Evolutionary conservation across 371 early-diverging fungal genomes (phyloP).

Genomic region (Quaeritorhiza haematococci): DNA sequence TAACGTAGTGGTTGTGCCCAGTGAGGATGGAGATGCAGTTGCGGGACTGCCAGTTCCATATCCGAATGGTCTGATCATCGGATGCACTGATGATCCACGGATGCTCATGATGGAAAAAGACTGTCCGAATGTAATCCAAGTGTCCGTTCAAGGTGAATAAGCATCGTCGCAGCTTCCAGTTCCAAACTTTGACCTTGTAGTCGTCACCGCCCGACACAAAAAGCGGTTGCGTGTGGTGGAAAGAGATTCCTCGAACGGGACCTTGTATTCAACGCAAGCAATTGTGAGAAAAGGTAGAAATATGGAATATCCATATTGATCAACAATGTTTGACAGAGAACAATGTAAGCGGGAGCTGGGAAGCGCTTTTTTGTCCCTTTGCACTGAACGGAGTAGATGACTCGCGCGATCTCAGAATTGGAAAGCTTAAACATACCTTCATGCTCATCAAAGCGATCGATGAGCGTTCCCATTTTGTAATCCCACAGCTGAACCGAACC

Average conservation of each 20-base stretch:
- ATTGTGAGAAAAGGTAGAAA: too few relatives aligned
- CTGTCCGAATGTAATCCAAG: constrained; percentile 96
- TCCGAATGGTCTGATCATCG: constrained; percentile 98
- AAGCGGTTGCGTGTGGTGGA: constrained; percentile 96
- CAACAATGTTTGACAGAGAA: too few relatives aligned
- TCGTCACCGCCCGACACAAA: constrained; percentile 99
- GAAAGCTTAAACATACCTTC: constrained; percentile 92
- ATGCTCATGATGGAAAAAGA: constrained; percentile 96
- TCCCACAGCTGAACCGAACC: constrained; percentile 98
- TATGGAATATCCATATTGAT: too few relatives aligned
- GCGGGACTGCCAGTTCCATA: constrained; percentile 99
- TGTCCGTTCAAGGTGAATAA: constrained; percentile 96
- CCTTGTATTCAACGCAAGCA: too few relatives aligned
- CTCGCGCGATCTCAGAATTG: too few relatives aligned
- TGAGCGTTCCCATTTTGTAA: constrained; percentile 95
- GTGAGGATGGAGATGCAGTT: constrained; percentile 95
- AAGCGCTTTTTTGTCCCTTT: too few relatives aligned
- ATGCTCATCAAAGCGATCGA: constrained; percentile 97
- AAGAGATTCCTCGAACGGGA: constrained; percentile 95
- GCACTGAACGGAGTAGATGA: too few relatives aligned
- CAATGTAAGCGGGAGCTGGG: too few relatives aligned
- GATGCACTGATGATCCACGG: constrained; percentile 98
- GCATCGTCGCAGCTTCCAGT: constrained; percentile 94
- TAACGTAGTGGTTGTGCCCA: constrained; percentile 99
- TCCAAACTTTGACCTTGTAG: constrained; percentile 99